Conservation (phyloP, 768 basidiomycete genomes). For the Galerina marginata region DNA sequence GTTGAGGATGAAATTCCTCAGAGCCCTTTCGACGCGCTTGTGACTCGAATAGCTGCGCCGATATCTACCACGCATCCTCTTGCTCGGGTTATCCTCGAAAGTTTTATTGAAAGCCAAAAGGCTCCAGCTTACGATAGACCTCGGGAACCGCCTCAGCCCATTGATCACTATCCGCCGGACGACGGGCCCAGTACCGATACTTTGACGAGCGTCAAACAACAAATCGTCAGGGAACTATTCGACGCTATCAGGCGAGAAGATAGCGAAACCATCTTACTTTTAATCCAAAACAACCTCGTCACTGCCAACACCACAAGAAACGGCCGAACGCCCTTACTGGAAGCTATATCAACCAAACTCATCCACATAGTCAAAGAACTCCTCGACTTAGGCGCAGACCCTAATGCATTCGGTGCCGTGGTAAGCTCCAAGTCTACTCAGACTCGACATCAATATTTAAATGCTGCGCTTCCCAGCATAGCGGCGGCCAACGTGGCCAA, state of each 20-base stretch:
- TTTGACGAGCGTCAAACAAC: neutral
- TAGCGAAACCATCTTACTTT: constrained; percentile 1
- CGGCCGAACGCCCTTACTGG: neutral
- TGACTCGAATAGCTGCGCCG: constrained; percentile 6
- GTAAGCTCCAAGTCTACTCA: neutral
- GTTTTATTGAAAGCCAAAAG: constrained; percentile 3
- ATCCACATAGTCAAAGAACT: constrained; percentile 2
- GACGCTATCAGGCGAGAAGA: constrained; percentile 8
- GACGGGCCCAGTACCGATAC: neutral
- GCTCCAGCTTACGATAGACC: constrained; percentile 1
- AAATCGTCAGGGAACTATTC: constrained; percentile 9
- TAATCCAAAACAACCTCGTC: constrained; percentile 13
- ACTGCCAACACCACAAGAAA: constrained; percentile 8
- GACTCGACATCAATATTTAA: neutral
- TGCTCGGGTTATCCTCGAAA: constrained; percentile 1
- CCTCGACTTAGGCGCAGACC: constrained; percentile 13
- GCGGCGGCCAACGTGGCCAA: neutral
- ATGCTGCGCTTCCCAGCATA: neutral
- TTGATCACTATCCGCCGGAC: neutral
- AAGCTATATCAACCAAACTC: constrained; percentile 1
- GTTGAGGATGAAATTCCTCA: constrained; percentile 14
- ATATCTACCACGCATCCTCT: neutral
- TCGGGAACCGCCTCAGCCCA: neutral
- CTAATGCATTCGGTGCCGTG: constrained; percentile 4
- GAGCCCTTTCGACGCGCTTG: constrained; percentile 12